A percentile compares a stretch with the other conserved stretches of the same genome.
These are phyloP conservation scores for Candida krabiensis DNA, from an alignment of 805 yeast species.

Conservation along the genomic window DNA sequence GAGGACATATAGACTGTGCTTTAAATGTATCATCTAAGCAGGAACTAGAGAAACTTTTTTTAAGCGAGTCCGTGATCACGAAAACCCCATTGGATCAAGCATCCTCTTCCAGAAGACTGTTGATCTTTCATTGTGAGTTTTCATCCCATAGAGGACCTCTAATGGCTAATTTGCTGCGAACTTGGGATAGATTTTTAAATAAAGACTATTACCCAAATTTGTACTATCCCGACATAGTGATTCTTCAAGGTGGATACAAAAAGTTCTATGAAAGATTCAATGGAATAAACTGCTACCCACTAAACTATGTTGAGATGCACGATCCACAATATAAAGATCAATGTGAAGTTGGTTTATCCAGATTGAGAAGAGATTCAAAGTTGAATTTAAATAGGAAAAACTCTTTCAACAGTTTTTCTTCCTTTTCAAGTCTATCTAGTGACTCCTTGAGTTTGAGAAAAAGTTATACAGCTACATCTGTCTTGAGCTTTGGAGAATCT, in stretches of 20 bases:
- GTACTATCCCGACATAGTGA: constrained; percentile 84
- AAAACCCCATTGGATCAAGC: constrained; percentile 26
- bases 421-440: constrained; percentile 8
- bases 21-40: constrained; percentile 71
- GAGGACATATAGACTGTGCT: constrained; percentile 90
- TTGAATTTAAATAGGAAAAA: constrained; percentile 27
- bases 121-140: constrained; percentile 94
- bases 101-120: constrained; percentile 39
- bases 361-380: constrained; percentile 37
- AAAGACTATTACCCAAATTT: constrained; percentile 75
- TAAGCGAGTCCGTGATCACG: constrained; percentile 23
- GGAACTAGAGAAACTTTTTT: constrained; percentile 61
- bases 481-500: constrained; percentile 25
- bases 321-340: constrained; percentile 51
- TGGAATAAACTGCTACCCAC: constrained; percentile 65
- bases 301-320: constrained; percentile 84
- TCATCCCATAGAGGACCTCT: constrained; percentile 92
- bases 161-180: constrained; percentile 83
- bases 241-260: constrained; percentile 90
- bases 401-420: constrained; percentile 18
- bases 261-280: constrained; percentile 60
- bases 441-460: constrained; percentile 15
- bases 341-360: constrained; percentile 42
- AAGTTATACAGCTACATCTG: constrained; percentile 19
- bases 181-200: constrained; percentile 76